Evolutionary conservation across 441 rosid genomes (phyloP), one percentile per base, ranked within the genome.

Genomic region (Adansonia rubrostipa): DNA sequence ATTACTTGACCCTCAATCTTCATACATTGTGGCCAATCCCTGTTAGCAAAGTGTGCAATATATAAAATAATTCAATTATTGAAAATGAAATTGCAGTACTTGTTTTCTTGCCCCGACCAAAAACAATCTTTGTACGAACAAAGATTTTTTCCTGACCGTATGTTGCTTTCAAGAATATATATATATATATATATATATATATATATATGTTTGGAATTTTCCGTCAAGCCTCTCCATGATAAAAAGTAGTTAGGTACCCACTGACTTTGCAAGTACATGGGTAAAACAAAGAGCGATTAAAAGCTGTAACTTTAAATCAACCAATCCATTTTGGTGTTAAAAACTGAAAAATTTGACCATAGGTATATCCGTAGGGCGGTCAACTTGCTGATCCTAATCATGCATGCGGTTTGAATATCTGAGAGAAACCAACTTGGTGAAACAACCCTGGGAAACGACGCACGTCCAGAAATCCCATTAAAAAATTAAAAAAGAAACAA

Each of bases 361-460:
- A n/a, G 6, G 42, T 66, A 8, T 64, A 11, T 51, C 5, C 15
- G 11, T 11, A 6, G 5, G 14, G 17, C 20, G 24, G 50, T 6
- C 54, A 22, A 47, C 56, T 15, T 44, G 33, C 57, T 50, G 44
- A 13, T 70, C 60, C 19, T 22, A 2, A 11, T 71, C 48, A 15
- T 71, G 28, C 28, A 54, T 72, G 48, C 75, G 28, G 63, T 53
- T 47, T 53, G 75, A 53, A 53, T 8, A 50, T 70, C 9, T 50
- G 40, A 8, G 50, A 48, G 42, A 48, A 69, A 68, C 72, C 56
- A 5, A 47, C 36, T 4, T 9, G 4, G 20, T 44, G 50, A 60
- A 56, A 8, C 4, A 9, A 4, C 24, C 15, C n/a, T 4, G 11
- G n/a, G 14, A 22, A 70, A 50, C 50, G 17, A 50, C 33, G 3